Base-by-base conservation (phyloP, 2,329 filamentous ascomycete species). In the Laburnicola sp. region DNA sequence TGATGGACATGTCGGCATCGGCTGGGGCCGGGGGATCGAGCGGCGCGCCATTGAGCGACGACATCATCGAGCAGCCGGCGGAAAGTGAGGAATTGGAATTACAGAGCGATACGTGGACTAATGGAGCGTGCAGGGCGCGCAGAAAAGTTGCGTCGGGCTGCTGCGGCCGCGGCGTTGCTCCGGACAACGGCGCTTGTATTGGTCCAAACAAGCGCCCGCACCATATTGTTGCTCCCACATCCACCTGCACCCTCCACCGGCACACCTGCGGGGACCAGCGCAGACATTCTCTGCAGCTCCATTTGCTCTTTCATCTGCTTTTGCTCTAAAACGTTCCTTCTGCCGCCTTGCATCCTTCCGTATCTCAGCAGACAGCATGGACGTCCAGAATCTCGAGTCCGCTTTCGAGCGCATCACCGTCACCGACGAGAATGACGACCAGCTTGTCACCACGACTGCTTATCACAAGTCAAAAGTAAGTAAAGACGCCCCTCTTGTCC, bases 371-470 rank as follows among this genome's bases (percentile, higher is more conserved):
- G 34, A 27, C 48, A 57, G 48, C 37, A 82, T 93, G 88, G 84
- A 92, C 58, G 83, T 88, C 52, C 84, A 89, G 63, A 85, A 84
- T 45, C 80, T 97, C 40, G 93, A 97, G 77, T 80, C 88, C 75
- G 89, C 89, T 65, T 90, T 97, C 69, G 91, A 96, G 84, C 87
- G 86, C 74, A 84, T 97, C 76, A 87, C 89, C 21, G 89, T 97
- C 56, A 87, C 89, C 64, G 92, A 97, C 69, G 92, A 96, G 75
- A 95, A 93, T 69, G 87, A 76, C 50, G 75, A 77, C 50, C 69
- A 90, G 52, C 75, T 78, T 28, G 76, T 76, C 48, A 80, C 83
- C 57, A 78, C 76, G 56, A 75, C 75, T 50, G 80, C 80, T 9
- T 86, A 88, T 71, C 79, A 84, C 60, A 96, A 95, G 75, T 74